Evolutionary conservation across 352 stramenopile genomes (phyloP).

Genomic region (Nothophytophthora sp.): DNA sequence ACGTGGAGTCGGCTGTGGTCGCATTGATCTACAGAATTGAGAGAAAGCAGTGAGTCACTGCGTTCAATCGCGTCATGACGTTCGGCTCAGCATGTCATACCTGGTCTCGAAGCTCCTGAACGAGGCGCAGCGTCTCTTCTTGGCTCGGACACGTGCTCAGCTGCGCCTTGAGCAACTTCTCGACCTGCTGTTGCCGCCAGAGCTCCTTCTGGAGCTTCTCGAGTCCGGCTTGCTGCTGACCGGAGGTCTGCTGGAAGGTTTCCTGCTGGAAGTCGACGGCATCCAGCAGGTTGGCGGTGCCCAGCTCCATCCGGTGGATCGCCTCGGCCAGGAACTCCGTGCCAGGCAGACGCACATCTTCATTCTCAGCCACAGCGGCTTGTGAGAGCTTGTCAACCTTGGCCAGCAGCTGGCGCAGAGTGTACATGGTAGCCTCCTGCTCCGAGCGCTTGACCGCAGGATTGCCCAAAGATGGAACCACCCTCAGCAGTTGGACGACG

Average conservation of each 20-base stretch:
- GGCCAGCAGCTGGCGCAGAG: slow-evolving; percentile 35
- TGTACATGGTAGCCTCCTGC: slow-evolving; percentile 37
- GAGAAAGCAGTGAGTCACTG: background rate
- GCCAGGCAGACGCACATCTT: slow-evolving; percentile 10
- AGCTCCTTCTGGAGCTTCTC: slow-evolving; percentile 48
- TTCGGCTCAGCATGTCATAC: slow-evolving; percentile 10
- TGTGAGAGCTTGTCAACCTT: slow-evolving; percentile 39
- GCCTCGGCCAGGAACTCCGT: slow-evolving; percentile 34
- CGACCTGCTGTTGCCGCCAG: slow-evolving; percentile 41
- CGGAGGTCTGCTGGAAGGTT: slow-evolving; percentile 36
- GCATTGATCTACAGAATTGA: slow-evolving; percentile 37
- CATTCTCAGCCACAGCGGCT: slow-evolving; percentile 13
- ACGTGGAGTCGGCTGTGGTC: slow-evolving; percentile 37
- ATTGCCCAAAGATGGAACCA: slow-evolving; percentile 11
- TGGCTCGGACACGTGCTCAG: slow-evolving; percentile 54
- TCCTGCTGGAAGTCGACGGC: slow-evolving; percentile 57
- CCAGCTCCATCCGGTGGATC: slow-evolving; percentile 65
- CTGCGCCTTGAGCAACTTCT: slow-evolving; percentile 45
- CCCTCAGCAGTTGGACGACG: slow-evolving; percentile 34
- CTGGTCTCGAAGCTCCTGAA: slow-evolving; percentile 60
- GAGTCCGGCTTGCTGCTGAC: slow-evolving; percentile 41
- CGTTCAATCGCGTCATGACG: background rate
- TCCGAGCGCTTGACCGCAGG: slow-evolving; percentile 3
- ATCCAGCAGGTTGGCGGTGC: slow-evolving; percentile 57
- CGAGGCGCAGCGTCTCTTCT: slow-evolving; percentile 58